Conservation (phyloP, 2,329 filamentous ascomycete species). For the Talaromyces sp. region DNA sequence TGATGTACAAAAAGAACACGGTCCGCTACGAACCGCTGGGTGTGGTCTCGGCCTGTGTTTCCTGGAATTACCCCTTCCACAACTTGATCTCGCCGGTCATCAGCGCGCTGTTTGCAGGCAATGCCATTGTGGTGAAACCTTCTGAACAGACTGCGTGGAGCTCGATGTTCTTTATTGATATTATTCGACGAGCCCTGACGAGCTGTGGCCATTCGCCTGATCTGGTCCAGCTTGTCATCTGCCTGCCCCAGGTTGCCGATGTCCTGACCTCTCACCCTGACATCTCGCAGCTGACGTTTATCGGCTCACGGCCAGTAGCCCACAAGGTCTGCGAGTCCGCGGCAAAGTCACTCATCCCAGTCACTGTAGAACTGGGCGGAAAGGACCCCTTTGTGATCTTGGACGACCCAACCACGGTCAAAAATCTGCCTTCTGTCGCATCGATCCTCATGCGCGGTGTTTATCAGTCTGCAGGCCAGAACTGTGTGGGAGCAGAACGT, state of each 20-base stretch:
- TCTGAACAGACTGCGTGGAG: conserved; percentile 97
- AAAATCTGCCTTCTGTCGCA: conserved; percentile 62
- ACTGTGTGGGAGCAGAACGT: conserved; percentile 95
- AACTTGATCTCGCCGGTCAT: conserved; percentile 91
- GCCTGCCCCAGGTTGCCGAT: conserved; percentile 78
- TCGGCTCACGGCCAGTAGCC: conserved; percentile 81
- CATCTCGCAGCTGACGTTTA: conserved; percentile 90
- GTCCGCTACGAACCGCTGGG: conserved; percentile 89
- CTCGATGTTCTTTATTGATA: conserved; percentile 70
- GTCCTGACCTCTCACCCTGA: conserved; percentile 78
- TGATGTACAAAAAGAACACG: conserved; percentile 91
- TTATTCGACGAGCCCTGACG: conserved; percentile 71
- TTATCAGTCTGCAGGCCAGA: conserved; percentile 93
- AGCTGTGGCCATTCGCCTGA: conserved; percentile 78
- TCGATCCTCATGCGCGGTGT: conserved; percentile 85
- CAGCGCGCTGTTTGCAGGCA: conserved; percentile 83
- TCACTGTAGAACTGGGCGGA: conserved; percentile 87
- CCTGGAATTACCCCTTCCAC: conserved; percentile 97
- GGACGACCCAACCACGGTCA: conserved; percentile 60
- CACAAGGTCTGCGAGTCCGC: conserved; percentile 83
- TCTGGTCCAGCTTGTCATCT: conserved; percentile 77
- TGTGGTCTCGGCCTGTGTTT: conserved; percentile 85
- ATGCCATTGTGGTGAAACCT: conserved; percentile 86
- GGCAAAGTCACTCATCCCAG: conserved; percentile 76
- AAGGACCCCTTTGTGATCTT: conserved; percentile 91